Evolutionary conservation across 805 yeast species (phyloP).

Genomic region (Nakazawaea peltata): DNA sequence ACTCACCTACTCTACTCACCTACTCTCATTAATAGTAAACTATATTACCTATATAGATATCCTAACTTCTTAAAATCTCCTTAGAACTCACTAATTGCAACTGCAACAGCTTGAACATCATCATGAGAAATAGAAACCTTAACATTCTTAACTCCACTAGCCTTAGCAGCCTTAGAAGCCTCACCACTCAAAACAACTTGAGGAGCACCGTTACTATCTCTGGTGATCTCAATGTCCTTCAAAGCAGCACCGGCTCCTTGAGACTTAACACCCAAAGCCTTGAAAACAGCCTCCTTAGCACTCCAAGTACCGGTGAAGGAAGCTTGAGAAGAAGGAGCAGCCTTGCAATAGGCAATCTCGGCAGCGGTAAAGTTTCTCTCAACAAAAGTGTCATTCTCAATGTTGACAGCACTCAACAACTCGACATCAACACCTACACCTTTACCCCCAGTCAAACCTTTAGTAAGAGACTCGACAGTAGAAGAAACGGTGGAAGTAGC

Average conservation of each 20-base stretch:
- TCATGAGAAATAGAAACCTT: constrained; percentile 93
- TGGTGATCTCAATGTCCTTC: constrained; percentile 80
- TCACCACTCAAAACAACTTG: constrained; percentile 66
- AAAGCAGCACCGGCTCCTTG: constrained; percentile 95
- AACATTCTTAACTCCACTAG: constrained; percentile 61
- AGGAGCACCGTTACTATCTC: constrained; percentile 75
- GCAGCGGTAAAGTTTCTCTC: constrained; percentile 83
- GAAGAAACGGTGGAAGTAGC: constrained; percentile 32
- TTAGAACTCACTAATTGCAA: constrained; percentile 66
- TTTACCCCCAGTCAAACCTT: constrained; percentile 48
- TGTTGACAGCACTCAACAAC: constrained; percentile 69
- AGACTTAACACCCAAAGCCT: constrained; percentile 81
- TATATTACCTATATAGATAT: too few relatives aligned
- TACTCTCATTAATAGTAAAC: too few relatives aligned
- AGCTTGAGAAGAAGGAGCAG: constrained; percentile 73
- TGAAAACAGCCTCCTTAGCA: constrained; percentile 98
- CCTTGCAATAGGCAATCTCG: constrained; percentile 73
- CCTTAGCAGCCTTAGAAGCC: constrained; percentile 67
- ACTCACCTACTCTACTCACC: too few relatives aligned
- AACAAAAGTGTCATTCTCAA: constrained; percentile 84
- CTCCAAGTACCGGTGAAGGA: constrained; percentile 98
- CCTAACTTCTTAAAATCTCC: too few relatives aligned
- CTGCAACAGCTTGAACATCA: constrained; percentile 96
- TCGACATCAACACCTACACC: constrained; percentile 98
- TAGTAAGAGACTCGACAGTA: constrained; percentile 52